Evolutionary conservation across 805 yeast species (phyloP).

Genomic region (Wickerhamomyces kurtzmanii): DNA sequence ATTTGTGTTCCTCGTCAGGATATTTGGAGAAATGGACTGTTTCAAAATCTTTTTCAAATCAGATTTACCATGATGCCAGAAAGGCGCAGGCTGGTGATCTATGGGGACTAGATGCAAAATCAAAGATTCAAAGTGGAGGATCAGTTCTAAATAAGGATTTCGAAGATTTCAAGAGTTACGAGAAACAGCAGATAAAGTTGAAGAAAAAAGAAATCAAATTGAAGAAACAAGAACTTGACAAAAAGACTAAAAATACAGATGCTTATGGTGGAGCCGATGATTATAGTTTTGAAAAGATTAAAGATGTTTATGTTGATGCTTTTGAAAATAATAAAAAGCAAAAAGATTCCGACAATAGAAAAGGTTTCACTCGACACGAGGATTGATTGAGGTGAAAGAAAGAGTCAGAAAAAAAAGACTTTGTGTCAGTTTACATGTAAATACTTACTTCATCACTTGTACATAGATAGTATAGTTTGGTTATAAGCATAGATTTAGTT

Average conservation of each 20-base stretch:
- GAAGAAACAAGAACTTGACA: slow-evolving; percentile 7
- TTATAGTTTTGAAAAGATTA: slow-evolving; percentile 14
- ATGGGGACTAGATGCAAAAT: slow-evolving; percentile 71
- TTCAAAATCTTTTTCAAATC: slow-evolving; percentile 66
- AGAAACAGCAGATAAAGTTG: slow-evolving; percentile 12
- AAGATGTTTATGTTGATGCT: slow-evolving; percentile 12
- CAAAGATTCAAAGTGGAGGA: slow-evolving; percentile 27
- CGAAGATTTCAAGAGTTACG: slow-evolving; percentile 24
- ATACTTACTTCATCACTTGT: too few relatives aligned
- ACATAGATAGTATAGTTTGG: too few relatives aligned
- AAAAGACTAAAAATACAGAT: slow-evolving; percentile 6
- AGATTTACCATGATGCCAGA: slow-evolving; percentile 81
- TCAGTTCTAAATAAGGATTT: slow-evolving; percentile 19
- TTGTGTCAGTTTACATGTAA: too few relatives aligned
- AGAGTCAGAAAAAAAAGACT: too few relatives aligned
- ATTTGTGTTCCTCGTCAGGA: slow-evolving; percentile 74
- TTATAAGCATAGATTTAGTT: too few relatives aligned
- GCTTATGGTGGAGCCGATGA: too few relatives aligned
- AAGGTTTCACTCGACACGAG: too few relatives aligned
- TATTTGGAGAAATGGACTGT: slow-evolving; percentile 80
- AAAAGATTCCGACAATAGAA: slow-evolving; percentile 14
- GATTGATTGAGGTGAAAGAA: too few relatives aligned
- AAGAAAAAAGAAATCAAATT: slow-evolving; percentile 8
- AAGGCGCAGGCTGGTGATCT: slow-evolving; percentile 78
- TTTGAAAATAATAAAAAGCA: slow-evolving; percentile 16